Evolutionary conservation across 768 basidiomycete species (phyloP).

Genomic region (Brasilioporus rufonigricans): DNA sequence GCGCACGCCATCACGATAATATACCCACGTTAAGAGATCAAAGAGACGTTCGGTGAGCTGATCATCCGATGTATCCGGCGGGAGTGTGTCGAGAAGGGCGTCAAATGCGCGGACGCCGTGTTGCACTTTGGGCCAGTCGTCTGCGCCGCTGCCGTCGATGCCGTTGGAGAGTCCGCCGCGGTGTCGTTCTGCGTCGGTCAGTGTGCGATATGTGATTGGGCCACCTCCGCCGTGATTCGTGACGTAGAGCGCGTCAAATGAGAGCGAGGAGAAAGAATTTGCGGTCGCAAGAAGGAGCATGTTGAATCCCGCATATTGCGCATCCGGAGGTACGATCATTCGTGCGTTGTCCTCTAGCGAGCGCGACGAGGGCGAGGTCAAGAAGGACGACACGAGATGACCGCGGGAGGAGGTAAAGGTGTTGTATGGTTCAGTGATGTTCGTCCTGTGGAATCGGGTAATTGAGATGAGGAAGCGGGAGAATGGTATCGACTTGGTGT

Average conservation of each 20-base stretch:
- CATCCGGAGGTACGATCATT: slow-evolving; percentile 45
- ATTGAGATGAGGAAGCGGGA: background rate
- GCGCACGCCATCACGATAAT: background rate
- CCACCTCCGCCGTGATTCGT: slow-evolving; percentile 76
- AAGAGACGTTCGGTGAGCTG: slow-evolving; percentile 60
- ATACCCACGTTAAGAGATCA: slow-evolving; percentile 65
- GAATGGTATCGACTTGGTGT: background rate
- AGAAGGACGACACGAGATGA: slow-evolving; percentile 62
- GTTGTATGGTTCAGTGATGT: slow-evolving; percentile 70
- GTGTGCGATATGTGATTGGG: slow-evolving; percentile 48
- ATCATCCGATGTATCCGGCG: slow-evolving; percentile 43
- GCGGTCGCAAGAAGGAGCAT: slow-evolving; percentile 63
- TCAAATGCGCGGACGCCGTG: slow-evolving; percentile 52
- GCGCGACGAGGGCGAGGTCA: slow-evolving; percentile 49
- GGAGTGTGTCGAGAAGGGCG: slow-evolving; percentile 38
- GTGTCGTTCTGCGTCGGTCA: slow-evolving; percentile 46
- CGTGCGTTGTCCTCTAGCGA: slow-evolving; percentile 50
- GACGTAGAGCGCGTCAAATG: slow-evolving; percentile 53
- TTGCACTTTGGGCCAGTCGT: slow-evolving; percentile 73
- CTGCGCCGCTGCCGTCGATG: slow-evolving; percentile 57
- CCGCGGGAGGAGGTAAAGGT: slow-evolving; percentile 63
- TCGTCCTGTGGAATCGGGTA: slow-evolving; percentile 54
- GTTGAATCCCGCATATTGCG: slow-evolving; percentile 78
- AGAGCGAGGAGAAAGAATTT: slow-evolving; percentile 29
- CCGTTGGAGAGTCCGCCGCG: slow-evolving; percentile 75